These are phyloP conservation scores for Spathaspora sp. DNA, from an alignment of 1,139 yeast genomes.

Conservation along the genomic window DNA sequence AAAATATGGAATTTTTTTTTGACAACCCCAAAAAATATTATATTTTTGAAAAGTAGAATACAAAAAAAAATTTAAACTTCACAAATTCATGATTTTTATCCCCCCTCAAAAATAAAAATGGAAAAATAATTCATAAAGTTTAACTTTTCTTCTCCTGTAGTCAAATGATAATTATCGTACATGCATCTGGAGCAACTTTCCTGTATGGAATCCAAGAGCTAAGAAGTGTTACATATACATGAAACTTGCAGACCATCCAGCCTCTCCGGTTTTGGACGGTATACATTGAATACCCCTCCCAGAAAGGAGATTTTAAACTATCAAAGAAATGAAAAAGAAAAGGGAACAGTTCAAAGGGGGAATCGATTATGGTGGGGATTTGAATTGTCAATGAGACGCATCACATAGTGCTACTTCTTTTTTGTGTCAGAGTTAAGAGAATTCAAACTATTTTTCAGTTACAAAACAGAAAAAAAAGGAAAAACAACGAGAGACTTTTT, in stretches of 20 bases:
- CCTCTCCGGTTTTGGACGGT: no score
- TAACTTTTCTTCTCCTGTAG: neutral
- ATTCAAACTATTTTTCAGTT: neutral
- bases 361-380: no score
- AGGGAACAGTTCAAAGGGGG: no score
- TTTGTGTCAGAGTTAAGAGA: neutral
- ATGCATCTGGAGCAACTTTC: neutral
- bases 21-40: constrained; percentile 1
- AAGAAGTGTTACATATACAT: no score
- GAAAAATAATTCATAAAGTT: neutral
- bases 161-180: neutral
- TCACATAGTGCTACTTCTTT: neutral
- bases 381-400: no score
- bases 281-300: no score
- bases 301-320: no score
- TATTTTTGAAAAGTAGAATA: neutral
- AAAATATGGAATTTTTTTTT: neutral
- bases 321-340: no score
- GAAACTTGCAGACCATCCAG: no score
- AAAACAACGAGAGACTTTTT: neutral
- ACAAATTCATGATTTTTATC: neutral
- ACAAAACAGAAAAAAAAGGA: neutral
- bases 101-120: neutral
- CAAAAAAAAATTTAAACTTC: no score
- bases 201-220: no score